These are phyloP conservation scores for Mallotus japonicus DNA, from an alignment of 441 rosid species.

Conservation along the genomic window DNA sequence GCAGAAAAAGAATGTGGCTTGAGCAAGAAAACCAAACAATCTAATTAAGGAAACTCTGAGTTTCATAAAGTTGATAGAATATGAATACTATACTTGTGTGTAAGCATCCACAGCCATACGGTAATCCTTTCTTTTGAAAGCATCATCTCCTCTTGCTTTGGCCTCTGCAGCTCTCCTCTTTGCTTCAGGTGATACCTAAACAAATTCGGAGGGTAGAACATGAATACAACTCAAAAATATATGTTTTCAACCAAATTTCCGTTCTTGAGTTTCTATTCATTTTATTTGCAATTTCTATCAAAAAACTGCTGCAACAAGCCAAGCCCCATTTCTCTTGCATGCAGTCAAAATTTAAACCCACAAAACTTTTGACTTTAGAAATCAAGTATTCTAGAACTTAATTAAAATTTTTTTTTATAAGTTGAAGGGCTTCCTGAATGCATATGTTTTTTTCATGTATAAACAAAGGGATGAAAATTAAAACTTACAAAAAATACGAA, in stretches of 20 bases:
- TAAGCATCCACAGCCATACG: constrained; percentile 69
- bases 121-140: constrained; percentile 64
- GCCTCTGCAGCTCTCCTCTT: constrained; percentile 89
- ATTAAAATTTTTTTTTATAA: background rate
- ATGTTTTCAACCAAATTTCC: background rate
- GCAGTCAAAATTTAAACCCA: background rate
- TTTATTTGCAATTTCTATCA: background rate
- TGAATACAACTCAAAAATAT: background rate
- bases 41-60: background rate
- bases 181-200: constrained; percentile 73
- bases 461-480: background rate
- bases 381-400: background rate
- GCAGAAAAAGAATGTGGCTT: background rate
- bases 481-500: background rate
- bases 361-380: too few species aligned
- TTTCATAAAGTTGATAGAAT: constrained; percentile 14
- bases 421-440: background rate
- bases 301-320: background rate
- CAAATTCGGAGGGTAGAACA: constrained; percentile 4
- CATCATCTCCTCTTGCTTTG: constrained; percentile 89
- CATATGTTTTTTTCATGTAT: background rate
- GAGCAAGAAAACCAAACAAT: constrained; percentile 2
- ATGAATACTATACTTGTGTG: constrained; percentile 59
- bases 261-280: background rate
- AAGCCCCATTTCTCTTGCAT: background rate